Evolutionary conservation across 2,329 filamentous ascomycete species (phyloP), one percentile per base, ranked within the genome.

Genomic region (Fusarium stilboides): DNA sequence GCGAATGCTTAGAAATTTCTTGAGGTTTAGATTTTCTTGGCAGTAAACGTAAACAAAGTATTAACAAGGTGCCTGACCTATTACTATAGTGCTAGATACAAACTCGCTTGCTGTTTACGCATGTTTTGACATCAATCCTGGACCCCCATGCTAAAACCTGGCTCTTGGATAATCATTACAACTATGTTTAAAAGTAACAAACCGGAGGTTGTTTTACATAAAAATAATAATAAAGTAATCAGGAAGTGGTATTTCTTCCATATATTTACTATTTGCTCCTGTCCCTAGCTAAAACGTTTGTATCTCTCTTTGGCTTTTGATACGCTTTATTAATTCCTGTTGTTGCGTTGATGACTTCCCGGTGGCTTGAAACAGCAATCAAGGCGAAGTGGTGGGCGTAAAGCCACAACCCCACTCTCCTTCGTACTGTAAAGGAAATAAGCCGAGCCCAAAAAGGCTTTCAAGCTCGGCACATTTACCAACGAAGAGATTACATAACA

Each of bases 331-430:
- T 2, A 15, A 7, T 14, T 13, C 6, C 28, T 28, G n/a, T 2
- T 17, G 1, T 37, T 28, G 1, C 8, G 14, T 51, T 26, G 19
- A 15, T 20, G 4, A 22, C 15, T 47, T 37, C 28, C 42, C 33
- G n/a, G 3, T 3, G 3, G 2, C 40, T 45, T 13, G 64, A 60
- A 68, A 20, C 4, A 20, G 64, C 3, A 68, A 6, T 45, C 40
- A 49, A 68, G 45, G 39, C 64, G 65, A 68, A 8, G 5, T 8
- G 28, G 15, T 14, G 19, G n/a, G 10, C 10, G 6, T 24, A 7
- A 26, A 40, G n/a, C 34, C 53, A 54, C 17, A 3, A 8, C 5
- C 4, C 4, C 8, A 2, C 13, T 10, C 17, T 4, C 19, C 4
- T 19, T 36, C 3, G 5, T n/a, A n/a, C n/a, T n/a, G n/a, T 3